Evolutionary conservation across 352 stramenopile genomes (phyloP).

Genomic region (Phytophthora constricta): DNA sequence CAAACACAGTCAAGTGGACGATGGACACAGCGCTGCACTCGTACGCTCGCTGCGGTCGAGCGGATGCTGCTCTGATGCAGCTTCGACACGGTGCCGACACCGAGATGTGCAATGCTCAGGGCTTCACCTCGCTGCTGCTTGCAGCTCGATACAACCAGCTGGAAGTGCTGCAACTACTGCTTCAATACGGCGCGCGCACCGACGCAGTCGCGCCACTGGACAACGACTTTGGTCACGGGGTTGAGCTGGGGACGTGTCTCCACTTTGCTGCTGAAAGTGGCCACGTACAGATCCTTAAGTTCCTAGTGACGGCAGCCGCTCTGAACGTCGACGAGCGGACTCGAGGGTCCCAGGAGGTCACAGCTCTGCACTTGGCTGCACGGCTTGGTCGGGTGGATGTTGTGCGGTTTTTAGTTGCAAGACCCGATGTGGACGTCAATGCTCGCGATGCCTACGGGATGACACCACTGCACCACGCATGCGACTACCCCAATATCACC

Average conservation of each 20-base stretch:
- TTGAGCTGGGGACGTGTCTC: slow-evolving; percentile 25
- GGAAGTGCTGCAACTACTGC: slow-evolving; percentile 39
- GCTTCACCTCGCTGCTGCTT: slow-evolving; percentile 41
- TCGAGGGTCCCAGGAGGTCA: slow-evolving; percentile 19
- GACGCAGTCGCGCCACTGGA: slow-evolving; percentile 27
- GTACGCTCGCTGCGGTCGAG: slow-evolving; percentile 38
- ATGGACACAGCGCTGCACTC: slow-evolving; percentile 52
- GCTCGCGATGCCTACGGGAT: slow-evolving; percentile 37
- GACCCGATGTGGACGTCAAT: slow-evolving; percentile 32
- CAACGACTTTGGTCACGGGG: slow-evolving; percentile 1
- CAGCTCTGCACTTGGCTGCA: slow-evolving; percentile 44
- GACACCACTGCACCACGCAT: slow-evolving; percentile 49
- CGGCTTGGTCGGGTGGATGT: slow-evolving; percentile 32
- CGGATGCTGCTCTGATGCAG: slow-evolving; percentile 31
- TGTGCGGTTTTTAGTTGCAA: slow-evolving; percentile 36
- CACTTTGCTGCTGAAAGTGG: slow-evolving; percentile 31
- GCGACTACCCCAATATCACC: slow-evolving; percentile 27
- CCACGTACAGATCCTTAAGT: slow-evolving; percentile 34
- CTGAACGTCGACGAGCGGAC: slow-evolving; percentile 28
- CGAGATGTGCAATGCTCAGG: slow-evolving; percentile 33
- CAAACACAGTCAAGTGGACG: too few species aligned
- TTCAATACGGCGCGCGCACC: slow-evolving; percentile 34
- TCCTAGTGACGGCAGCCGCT: slow-evolving; percentile 34
- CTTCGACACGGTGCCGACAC: slow-evolving; percentile 41
- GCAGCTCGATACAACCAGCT: slow-evolving; percentile 43